Percentiles rank a stretch among this genome's conserved stretches.
Conservation (phyloP, 208 protist genomes). For the Pavlovales sp. region DNA sequence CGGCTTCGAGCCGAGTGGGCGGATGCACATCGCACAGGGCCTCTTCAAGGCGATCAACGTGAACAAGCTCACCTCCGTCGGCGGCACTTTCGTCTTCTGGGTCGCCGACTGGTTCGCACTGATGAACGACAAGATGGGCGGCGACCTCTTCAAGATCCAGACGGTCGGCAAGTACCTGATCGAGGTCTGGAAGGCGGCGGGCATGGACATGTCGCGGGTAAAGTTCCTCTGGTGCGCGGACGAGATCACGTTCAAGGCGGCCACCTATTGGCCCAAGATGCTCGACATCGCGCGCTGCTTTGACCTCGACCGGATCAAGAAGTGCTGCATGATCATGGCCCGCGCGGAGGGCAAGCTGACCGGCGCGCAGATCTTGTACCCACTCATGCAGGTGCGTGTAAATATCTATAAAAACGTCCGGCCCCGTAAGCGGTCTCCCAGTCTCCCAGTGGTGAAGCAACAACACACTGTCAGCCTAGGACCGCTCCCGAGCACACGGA, state of each 20-base stretch:
- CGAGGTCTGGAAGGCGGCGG: slow-evolving; percentile 92
- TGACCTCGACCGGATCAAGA: slow-evolving; percentile 87
- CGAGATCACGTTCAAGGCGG: slow-evolving; percentile 86
- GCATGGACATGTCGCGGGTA: slow-evolving; percentile 94
- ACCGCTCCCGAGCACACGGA: too few relatives aligned
- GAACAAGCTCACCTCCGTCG: slow-evolving; percentile 91
- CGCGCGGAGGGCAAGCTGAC: slow-evolving; percentile 87
- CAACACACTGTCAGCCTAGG: too few relatives aligned
- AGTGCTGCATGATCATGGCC: slow-evolving; percentile 99
- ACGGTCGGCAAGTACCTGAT: slow-evolving; percentile 75
- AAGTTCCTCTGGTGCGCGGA: slow-evolving; percentile 94
- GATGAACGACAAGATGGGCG: slow-evolving; percentile 99
- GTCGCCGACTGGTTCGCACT: slow-evolving; percentile 99
- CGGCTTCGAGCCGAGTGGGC: slow-evolving; percentile 98
- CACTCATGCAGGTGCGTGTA: too few relatives aligned
- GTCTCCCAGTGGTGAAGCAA: too few relatives aligned
- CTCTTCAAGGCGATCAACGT: slow-evolving; percentile 98
- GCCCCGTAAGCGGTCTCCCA: too few relatives aligned
- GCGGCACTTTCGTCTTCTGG: slow-evolving; percentile 97
- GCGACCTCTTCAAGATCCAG: slow-evolving; percentile 94
- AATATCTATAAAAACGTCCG: too few relatives aligned
- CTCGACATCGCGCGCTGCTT: slow-evolving; percentile 85
- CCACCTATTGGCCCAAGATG: slow-evolving; percentile 83
- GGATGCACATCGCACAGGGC: slow-evolving; percentile 99
- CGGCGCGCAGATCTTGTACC: slow-evolving; percentile 97